Percentiles rank a stretch among this genome's conserved stretches.
Evolutionary conservation across 1,139 yeast genomes (phyloP).

Genomic region (Oligophagozyma castellii): DNA sequence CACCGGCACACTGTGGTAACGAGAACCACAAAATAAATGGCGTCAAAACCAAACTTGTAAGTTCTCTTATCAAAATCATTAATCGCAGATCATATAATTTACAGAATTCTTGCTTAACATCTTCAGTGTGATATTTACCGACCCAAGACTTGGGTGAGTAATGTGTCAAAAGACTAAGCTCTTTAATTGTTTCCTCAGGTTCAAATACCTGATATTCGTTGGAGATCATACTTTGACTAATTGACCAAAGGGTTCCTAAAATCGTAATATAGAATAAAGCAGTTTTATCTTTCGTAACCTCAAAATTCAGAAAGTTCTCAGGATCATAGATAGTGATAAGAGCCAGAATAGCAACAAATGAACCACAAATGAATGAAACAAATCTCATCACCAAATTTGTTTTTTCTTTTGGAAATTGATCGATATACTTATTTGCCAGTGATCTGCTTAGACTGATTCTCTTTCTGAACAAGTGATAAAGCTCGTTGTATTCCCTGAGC

Average conservation of each 20-base stretch:
- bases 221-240: slow-evolving; percentile 48
- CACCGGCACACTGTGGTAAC: slow-evolving; percentile 56
- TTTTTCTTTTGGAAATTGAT: slow-evolving; percentile 85
- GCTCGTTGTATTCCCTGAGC: slow-evolving; percentile 82
- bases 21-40: slow-evolving; percentile 84
- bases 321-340: slow-evolving; percentile 80
- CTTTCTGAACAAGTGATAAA: slow-evolving; percentile 73
- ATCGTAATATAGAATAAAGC: slow-evolving; percentile 78
- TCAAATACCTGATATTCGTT: slow-evolving; percentile 62
- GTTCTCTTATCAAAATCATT: slow-evolving; percentile 59
- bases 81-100: slow-evolving; percentile 62
- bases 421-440: slow-evolving; percentile 70
- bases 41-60: slow-evolving; percentile 66
- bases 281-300: slow-evolving; percentile 66
- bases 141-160: slow-evolving; percentile 82
- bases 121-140: slow-evolving; percentile 67
- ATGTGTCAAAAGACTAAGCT: slow-evolving; percentile 79
- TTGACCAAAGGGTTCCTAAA: slow-evolving; percentile 72
- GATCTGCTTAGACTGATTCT: slow-evolving; percentile 65
- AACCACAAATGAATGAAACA: slow-evolving; percentile 70
- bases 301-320: slow-evolving; percentile 82
- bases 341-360: slow-evolving; percentile 79
- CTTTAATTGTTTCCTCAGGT: slow-evolving; percentile 71
- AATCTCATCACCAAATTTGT: slow-evolving; percentile 49
- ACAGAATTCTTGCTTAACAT: slow-evolving; percentile 73